Conservation (phyloP, 371 early-diverging fungal genomes). For the Mortierella sp. region DNA sequence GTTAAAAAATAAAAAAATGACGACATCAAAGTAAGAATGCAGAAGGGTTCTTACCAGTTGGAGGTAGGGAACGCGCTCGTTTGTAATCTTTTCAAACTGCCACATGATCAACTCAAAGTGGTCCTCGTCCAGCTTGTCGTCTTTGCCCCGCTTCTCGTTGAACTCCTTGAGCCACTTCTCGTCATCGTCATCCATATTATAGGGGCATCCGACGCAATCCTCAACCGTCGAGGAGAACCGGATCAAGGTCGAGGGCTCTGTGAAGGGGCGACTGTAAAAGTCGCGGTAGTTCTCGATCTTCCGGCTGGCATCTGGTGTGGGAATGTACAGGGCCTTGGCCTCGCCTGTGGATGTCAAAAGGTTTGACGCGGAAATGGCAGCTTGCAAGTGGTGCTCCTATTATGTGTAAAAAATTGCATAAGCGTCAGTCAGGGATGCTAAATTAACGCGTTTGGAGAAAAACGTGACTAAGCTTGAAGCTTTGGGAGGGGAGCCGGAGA, state of each 20-base stretch:
- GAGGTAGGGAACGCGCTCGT: constrained; percentile 70
- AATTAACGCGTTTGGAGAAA: constrained; percentile 1
- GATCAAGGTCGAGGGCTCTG: constrained; percentile 84
- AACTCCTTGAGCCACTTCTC: constrained; percentile 74
- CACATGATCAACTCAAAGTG: constrained; percentile 86
- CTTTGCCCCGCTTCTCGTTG: constrained; percentile 59
- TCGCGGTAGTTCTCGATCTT: constrained; percentile 72
- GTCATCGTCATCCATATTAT: constrained; percentile 92
- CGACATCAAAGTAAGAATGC: not conserved
- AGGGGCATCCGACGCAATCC: constrained; percentile 85
- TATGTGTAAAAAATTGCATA: not conserved
- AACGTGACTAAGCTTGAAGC: not conserved
- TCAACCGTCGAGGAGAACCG: constrained; percentile 92
- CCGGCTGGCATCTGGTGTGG: constrained; percentile 92
- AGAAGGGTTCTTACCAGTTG: constrained; percentile 58
- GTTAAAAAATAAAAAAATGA: not conserved
- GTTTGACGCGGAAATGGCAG: constrained; percentile 87
- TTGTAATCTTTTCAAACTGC: constrained; percentile 76
- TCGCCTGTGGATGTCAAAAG: constrained; percentile 77
- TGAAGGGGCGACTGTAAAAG: constrained; percentile 78
- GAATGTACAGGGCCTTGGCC: constrained; percentile 79
- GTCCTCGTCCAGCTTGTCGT: constrained; percentile 70
- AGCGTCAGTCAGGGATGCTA: not conserved
- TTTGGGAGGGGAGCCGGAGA: not conserved
- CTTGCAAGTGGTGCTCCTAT: constrained; percentile 96